A percentile compares a stretch with the other conserved stretches of the same genome.
phyloP scores from a whole-genome alignment of 352 stramenopile genomes.

The Globisporangium nunn region DNA sequence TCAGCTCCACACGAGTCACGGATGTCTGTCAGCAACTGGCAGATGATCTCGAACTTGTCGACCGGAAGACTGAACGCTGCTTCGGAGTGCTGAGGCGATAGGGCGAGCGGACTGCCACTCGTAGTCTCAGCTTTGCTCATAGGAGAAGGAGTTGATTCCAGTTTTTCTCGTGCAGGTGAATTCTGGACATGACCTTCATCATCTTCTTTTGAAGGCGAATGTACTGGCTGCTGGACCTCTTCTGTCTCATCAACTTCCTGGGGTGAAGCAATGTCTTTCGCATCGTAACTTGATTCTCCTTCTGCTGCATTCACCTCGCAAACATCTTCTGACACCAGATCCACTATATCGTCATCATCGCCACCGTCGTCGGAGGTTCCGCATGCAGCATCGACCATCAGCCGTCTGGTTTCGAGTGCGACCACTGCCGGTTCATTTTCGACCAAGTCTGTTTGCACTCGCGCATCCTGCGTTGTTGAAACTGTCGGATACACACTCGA shows the following conservation, averaged over 20 bases:
- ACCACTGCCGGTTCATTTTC: not conserved
- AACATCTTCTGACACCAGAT: not conserved
- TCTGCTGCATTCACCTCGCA: not conserved
- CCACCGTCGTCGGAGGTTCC: not conserved
- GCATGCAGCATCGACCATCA: constrained; percentile 1
- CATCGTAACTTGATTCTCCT: not conserved
- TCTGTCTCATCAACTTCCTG: not conserved
- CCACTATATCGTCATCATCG: not conserved
- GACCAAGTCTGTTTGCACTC: not conserved
- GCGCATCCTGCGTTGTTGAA: not conserved
- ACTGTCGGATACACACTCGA: not conserved
- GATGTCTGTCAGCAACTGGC: constrained; percentile 32
- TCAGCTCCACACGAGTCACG: constrained; percentile 13
- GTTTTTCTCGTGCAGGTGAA: not conserved
- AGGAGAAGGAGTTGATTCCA: not conserved
- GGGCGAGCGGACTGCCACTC: not conserved
- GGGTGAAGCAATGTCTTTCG: not conserved
- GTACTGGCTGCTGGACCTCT: not conserved
- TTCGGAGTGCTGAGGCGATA: not conserved
- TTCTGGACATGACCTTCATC: not conserved
- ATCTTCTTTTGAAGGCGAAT: not conserved
- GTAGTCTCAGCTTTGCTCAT: not conserved
- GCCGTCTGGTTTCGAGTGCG: not conserved
- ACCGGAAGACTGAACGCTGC: constrained; percentile 6
- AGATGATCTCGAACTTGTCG: constrained; percentile 31